Percentiles rank a stretch among this genome's conserved stretches.
Evolutionary conservation across 2,329 filamentous ascomycete genomes (phyloP).

Genomic region (Fusarium armeniacum): DNA sequence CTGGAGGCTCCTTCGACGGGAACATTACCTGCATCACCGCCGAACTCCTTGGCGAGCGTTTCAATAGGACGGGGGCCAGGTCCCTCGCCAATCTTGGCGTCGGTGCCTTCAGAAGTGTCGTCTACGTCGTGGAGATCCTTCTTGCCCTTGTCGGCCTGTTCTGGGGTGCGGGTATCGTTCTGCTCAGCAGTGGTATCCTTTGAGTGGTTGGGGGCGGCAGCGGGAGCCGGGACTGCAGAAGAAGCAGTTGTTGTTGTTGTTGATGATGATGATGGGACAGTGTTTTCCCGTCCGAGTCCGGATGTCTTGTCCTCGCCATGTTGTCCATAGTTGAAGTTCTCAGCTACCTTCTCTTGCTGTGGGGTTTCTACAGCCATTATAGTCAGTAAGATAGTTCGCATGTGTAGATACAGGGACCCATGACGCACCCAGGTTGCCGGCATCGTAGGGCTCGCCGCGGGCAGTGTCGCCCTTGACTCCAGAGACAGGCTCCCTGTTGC

Average conservation of each 20-base stretch:
- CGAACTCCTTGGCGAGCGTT: constrained; percentile 55
- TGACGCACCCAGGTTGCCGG: constrained; percentile 75
- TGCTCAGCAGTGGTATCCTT: constrained; percentile 52
- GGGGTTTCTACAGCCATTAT: constrained; percentile 27
- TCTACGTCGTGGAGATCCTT: constrained; percentile 55
- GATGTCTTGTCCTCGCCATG: constrained; percentile 22
- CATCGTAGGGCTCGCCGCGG: constrained; percentile 80
- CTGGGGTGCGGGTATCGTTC: constrained; percentile 58
- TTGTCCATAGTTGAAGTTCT: constrained; percentile 31
- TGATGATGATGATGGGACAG: constrained; percentile 9
- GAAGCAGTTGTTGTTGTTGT: constrained; percentile 6
- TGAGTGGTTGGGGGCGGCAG: constrained; percentile 12
- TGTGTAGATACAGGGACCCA: background rate
- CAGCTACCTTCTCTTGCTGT: constrained; percentile 39
- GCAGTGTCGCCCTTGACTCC: constrained; percentile 77
- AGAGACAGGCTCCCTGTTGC: constrained; percentile 75
- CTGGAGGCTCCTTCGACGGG: constrained; percentile 22
- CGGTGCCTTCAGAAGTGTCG: constrained; percentile 43
- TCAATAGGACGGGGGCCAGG: constrained; percentile 51
- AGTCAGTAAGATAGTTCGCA: background rate
- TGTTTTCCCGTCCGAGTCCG: constrained; percentile 20
- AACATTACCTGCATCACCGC: constrained; percentile 52
- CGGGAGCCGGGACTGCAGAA: constrained; percentile 8
- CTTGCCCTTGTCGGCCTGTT: constrained; percentile 49
- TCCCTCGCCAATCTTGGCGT: constrained; percentile 53